Base-by-base conservation (phyloP, 2,329 filamentous ascomycete species). In the Fusarium paranaense region DNA sequence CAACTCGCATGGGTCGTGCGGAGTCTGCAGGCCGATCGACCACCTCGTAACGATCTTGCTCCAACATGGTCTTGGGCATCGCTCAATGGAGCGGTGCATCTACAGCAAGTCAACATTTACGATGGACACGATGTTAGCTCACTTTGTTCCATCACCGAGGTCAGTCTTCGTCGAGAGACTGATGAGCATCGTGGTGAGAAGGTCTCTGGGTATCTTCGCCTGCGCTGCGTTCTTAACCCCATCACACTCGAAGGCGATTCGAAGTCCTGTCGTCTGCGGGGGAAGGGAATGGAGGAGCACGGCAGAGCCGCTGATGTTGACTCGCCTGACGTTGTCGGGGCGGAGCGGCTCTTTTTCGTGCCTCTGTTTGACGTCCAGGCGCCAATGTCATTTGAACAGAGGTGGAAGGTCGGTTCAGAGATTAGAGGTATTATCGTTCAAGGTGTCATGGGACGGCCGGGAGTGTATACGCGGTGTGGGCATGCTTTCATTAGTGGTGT, bases 61-160 rank as follows among this genome's bases (percentile, higher is more conserved):
- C 69, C 69, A 5, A 61, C 69, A 0, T 71, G 69, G 69, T 71
- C 69, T 10, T 71, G 66, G 69, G 18, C 30, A 6, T 71, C 69
- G 2, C 25, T 71, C 5, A 71, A 71, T 13, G 64, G 61, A 5
- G 20, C 60, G 14, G 66, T 71, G 1, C 40, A 40, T 7, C 11
- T 66, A 32, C 70, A 66, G 13, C 64, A 71, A 13, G 13, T 64
- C 1, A 56, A 62, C 3, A 11, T 20, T 1, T 64, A 66, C 6
- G 33, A 69, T 10, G 68, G 62, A 6, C 69, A 73, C 40, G 54
- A 62, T 7, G 47, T 69, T 2, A 38, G 27, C 5, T 20, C 62
- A 0, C 64, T 71, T 10, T 60, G 25, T 4, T 62, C 42, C 7
- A 16, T 73, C 45, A 54, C 62, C 7, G 52, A 69, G 6, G 62